Evolutionary conservation across 1,284 basidiomycete genomes (phyloP), one percentile per base, ranked within the genome.

Genomic region (Ustilago curta): DNA sequence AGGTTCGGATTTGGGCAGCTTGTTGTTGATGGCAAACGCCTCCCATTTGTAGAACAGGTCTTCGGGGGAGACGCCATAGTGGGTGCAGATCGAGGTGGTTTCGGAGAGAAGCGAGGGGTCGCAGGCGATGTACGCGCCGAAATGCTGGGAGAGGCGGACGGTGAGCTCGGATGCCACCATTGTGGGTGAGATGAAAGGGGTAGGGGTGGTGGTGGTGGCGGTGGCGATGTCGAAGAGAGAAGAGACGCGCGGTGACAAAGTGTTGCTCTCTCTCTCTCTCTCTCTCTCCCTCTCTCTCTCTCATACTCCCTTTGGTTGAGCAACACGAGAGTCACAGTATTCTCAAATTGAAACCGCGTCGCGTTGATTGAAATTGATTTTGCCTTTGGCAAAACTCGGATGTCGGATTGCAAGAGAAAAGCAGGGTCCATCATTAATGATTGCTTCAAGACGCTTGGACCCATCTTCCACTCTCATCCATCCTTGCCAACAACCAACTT

Each of bases 21-120:
- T 52, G 40, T 76, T 57, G 55, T 76, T 71, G 59, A 80, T 47
- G 12, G 75, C 67, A 31, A 79, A 76, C 2, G 80, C 76, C 49
- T 80, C 78, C 63, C 67, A 79, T 59, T 80, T 80, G 64, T 79
- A 81, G 48, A 67, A 81, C 43, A 81, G 64, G 35, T 77, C 74
- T 52, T 78, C 58, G 14, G 79, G 69, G 9, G 69, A 50, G 50
- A 79, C 60, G 23, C 37, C 35, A 50, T 77, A 79, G 32, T 70
- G 65, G 2, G 58, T 63, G 53, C 72, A 70, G 57, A 75, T 71
- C 11, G 76, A 78, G 39, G 66, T 71, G 55, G 66, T 48, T 52
- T 78, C 76, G 19, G 61, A 27, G 47, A 78, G 62, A 11, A 78
- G 56, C 1, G 67, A 45, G 0, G 64, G 60, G 23, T 78, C 70